Conservation (phyloP, 768 basidiomycete species). For the Fomitopsis serialis region DNA sequence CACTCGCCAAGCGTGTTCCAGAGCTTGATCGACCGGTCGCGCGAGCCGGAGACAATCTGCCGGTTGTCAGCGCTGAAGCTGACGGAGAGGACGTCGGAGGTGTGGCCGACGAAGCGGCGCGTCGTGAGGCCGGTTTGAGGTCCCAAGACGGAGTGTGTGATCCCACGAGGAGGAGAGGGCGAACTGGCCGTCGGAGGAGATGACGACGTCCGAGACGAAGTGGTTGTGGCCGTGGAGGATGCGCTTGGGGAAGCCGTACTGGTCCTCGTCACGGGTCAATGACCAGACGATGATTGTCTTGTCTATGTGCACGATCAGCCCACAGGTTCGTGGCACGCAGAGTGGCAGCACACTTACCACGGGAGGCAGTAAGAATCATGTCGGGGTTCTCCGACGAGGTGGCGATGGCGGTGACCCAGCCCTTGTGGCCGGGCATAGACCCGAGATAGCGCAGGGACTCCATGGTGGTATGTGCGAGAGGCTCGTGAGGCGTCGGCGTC, state of each 20-base stretch:
- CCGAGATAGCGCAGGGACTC: constrained; percentile 90
- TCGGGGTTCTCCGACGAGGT: constrained; percentile 98
- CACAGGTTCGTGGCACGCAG: constrained; percentile 7
- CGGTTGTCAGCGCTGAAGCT: constrained; percentile 99
- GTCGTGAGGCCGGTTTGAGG: constrained; percentile 95
- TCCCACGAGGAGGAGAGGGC: constrained; percentile 99
- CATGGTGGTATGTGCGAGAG: constrained; percentile 18
- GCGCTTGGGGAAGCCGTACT: constrained; percentile 95
- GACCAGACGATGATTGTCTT: constrained; percentile 99
- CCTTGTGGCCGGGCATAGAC: constrained; percentile 88
- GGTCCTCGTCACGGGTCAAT: constrained; percentile 86
- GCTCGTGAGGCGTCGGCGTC: constrained; percentile 24
- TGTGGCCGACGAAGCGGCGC: constrained; percentile 97
- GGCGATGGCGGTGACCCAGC: constrained; percentile 98
- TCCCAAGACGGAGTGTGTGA: constrained; percentile 99
- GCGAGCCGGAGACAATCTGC: constrained; percentile 97
- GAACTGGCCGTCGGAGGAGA: constrained; percentile 99
- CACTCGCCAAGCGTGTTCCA: constrained; percentile 99
- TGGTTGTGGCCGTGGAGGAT: constrained; percentile 99
- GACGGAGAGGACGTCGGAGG: constrained; percentile 95
- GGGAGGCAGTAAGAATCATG: constrained; percentile 96
- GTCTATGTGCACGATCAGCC: constrained; percentile 48
- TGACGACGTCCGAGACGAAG: constrained; percentile 98
- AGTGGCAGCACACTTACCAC: constrained; percentile 55
- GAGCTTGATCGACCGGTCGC: constrained; percentile 96